A percentile compares a stretch with the other conserved stretches of the same genome.
Conservation (phyloP, 2,329 filamentous ascomycete species). For the Nannizzia gypsea region DNA sequence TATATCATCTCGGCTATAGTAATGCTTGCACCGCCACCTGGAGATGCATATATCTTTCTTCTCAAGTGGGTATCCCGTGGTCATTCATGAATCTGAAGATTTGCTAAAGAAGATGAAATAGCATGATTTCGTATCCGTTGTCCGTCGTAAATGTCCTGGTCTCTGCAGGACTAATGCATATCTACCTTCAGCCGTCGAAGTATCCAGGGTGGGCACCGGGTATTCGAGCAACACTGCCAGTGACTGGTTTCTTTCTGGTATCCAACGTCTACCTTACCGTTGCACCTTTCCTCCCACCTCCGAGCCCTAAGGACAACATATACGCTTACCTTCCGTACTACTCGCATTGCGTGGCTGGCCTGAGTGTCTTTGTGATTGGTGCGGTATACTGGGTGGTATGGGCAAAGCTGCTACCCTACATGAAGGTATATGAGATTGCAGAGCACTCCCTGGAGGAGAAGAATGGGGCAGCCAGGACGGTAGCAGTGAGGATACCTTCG, state of each 20-base stretch:
- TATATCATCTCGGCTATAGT: slow-evolving; percentile 55
- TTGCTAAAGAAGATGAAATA: slow-evolving; percentile 8
- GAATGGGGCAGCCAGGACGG: not conserved
- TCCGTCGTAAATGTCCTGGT: slow-evolving; percentile 43
- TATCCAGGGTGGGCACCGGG: slow-evolving; percentile 40
- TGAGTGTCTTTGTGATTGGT: slow-evolving; percentile 39
- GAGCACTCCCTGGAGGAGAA: slow-evolving; percentile 34
- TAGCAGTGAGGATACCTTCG: slow-evolving; percentile 3
- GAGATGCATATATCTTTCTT: slow-evolving; percentile 55
- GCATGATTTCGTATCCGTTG: slow-evolving; percentile 31
- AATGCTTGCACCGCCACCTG: slow-evolving; percentile 54
- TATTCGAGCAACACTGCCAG: slow-evolving; percentile 39
- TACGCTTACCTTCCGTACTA: slow-evolving; percentile 44
- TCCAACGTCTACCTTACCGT: slow-evolving; percentile 43
- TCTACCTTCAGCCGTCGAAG: slow-evolving; percentile 31
- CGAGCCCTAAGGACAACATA: slow-evolving; percentile 36
- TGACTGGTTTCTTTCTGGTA: slow-evolving; percentile 42
- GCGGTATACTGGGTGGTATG: slow-evolving; percentile 43
- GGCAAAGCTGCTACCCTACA: slow-evolving; percentile 38
- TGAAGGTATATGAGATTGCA: slow-evolving; percentile 41
- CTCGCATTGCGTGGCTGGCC: slow-evolving; percentile 42
- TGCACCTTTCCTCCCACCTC: slow-evolving; percentile 42
- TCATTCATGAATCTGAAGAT: not conserved
- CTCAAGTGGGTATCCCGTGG: slow-evolving; percentile 26
- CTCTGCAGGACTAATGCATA: slow-evolving; percentile 37